Base-by-base conservation (phyloP, 1,139 yeast species). In the Saccharomyces hybrid region DNA sequence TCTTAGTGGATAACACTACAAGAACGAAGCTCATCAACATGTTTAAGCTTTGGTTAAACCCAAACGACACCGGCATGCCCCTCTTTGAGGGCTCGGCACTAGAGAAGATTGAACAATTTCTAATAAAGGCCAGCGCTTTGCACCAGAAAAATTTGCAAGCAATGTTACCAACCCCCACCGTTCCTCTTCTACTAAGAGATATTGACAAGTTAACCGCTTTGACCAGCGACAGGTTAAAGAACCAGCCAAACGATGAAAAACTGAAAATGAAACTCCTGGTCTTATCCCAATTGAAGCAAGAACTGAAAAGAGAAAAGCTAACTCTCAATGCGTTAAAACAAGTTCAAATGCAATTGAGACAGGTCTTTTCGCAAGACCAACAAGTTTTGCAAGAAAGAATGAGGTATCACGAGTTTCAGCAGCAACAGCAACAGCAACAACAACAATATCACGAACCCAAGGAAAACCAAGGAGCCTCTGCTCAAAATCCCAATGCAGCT, bases 21-120 rank as follows among this genome's bases (percentile, higher is more conserved):
- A 78, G 98, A 59, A 77, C 79, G 52, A 87, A 85, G 69, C 74
- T 95, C 68, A 83, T 82, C 54, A 85, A 84, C 59, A 73, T 95
- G 59, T 91, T 88, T 71, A 84, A 83, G 65, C 88, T 96, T 13
- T 95, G 99, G 99, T 85, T 87, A 73, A 74, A 72, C 31, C 79
- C 81, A 49, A 47, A 31, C 8, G 49, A 47, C 27, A 28, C 31
- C 20, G 41, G 27, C 7, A 54, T 59, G 51, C 88, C 95, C 2
- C 73, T 93, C 51, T 91, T 93, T 68, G 87, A 90, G 13, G 75
- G 75, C 41, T 85, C 81, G n/a, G 87, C 88, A 50, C 75, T 91
- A 61, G 82, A 80, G 47, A 81, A 79, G 64, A 87, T 95, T 53
- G 96, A 88, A 61, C 76, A 74, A 53, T 91, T 91, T 67, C 73